Conservation (phyloP, 2,329 filamentous ascomycete species). For the Ceratocystis diversiconidia region DNA sequence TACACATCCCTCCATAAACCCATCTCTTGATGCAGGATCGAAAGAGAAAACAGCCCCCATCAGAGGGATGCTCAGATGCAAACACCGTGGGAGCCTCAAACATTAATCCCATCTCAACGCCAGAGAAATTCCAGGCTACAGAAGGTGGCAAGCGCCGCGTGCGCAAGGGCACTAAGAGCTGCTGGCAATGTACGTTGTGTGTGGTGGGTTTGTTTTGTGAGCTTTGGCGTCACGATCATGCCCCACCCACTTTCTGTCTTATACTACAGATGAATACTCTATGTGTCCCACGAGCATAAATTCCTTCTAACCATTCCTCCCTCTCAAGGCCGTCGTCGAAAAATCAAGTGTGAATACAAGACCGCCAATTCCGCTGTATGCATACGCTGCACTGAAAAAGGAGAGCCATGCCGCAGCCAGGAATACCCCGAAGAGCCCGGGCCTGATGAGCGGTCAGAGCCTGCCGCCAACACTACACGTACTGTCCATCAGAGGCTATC, state of each 20-base stretch:
- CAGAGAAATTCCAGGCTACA: slow-evolving; percentile 2
- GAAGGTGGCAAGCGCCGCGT: slow-evolving; percentile 22
- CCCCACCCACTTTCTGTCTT: no score
- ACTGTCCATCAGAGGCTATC: slow-evolving; percentile 15
- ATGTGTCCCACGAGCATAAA: no score
- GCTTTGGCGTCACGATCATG: background rate
- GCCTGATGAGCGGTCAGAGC: slow-evolving; percentile 13
- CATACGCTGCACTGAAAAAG: slow-evolving; percentile 32
- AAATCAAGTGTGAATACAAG: slow-evolving; percentile 37
- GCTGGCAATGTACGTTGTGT: slow-evolving; percentile 42
- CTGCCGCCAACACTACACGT: background rate
- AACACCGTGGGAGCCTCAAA: background rate
- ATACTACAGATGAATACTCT: no score
- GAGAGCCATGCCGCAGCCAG: slow-evolving; percentile 34
- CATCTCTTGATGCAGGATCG: slow-evolving; percentile 8
- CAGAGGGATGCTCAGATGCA: background rate
- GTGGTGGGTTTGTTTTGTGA: background rate
- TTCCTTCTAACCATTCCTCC: background rate
- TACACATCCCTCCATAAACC: background rate
- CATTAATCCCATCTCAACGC: background rate
- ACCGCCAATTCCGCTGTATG: slow-evolving; percentile 31
- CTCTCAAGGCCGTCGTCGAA: slow-evolving; percentile 30
- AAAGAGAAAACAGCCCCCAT: slow-evolving; percentile 16
- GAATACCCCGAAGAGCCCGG: slow-evolving; percentile 29
- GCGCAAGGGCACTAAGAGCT: slow-evolving; percentile 43